Evolutionary conservation across 495 filamentous ascomycete species (phyloP).

Genomic region (Stereocaulon alpinum): DNA sequence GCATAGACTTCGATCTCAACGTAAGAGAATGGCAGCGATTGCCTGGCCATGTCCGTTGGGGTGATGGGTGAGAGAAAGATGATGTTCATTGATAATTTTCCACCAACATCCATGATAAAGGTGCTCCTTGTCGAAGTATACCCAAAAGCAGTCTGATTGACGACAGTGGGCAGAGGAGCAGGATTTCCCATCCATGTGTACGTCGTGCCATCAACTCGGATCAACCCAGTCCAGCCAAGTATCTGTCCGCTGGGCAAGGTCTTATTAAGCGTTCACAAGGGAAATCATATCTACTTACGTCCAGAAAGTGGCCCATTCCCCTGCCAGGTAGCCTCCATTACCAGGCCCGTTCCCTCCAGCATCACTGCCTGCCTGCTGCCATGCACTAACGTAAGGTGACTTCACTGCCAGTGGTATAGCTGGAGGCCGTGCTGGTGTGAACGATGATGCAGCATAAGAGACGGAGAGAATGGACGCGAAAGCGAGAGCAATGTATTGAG

Average conservation of each 20-base stretch:
- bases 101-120: constrained; percentile 43
- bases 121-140: constrained; percentile 51
- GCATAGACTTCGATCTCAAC: constrained; percentile 43
- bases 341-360: constrained; percentile 27
- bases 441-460: constrained; percentile 31
- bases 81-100: constrained; percentile 40
- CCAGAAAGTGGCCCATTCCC: constrained; percentile 49
- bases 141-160: constrained; percentile 42
- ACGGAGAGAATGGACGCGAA: background rate
- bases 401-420: constrained; percentile 47
- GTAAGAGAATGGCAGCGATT: constrained; percentile 48
- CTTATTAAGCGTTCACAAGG: constrained; percentile 4
- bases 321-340: constrained; percentile 49
- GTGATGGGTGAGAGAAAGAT: constrained; percentile 49
- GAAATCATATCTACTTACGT: constrained; percentile 30
- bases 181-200: constrained; percentile 49
- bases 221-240: constrained; percentile 45
- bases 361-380: constrained; percentile 42
- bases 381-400: constrained; percentile 48
- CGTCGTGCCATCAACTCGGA: constrained; percentile 43
- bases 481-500: background rate
- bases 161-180: constrained; percentile 28
- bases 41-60: constrained; percentile 44
- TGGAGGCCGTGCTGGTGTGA: constrained; percentile 46
- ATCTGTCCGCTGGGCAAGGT: constrained; percentile 33